Evolutionary conservation across 495 filamentous ascomycete species (phyloP).

Genomic region (Neurospora sp.): DNA sequence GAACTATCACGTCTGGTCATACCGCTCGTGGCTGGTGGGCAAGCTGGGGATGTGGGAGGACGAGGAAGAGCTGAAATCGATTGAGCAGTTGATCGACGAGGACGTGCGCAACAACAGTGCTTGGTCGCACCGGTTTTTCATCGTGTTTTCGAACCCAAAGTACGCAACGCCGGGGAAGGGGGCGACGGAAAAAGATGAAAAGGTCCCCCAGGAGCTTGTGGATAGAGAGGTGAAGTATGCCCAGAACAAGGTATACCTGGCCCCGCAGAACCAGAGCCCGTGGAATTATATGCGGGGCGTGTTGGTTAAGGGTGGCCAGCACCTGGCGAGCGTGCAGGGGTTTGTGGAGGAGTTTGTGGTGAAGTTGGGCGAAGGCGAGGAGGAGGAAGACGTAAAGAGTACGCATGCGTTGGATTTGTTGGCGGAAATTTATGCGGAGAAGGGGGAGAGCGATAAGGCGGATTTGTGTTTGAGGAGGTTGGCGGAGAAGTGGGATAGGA

Average conservation of each 20-base stretch:
- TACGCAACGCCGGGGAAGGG: conserved; percentile 36
- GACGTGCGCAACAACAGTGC: conserved; percentile 94
- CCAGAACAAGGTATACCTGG: conserved; percentile 56
- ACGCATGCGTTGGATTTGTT: conserved; percentile 86
- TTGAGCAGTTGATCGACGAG: conserved; percentile 55
- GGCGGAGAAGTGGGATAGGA: conserved; percentile 79
- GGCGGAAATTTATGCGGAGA: conserved; percentile 67
- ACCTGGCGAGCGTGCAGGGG: conserved; percentile 45
- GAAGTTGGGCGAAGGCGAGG: conserved; percentile 30
- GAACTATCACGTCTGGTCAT: conserved; percentile 98
- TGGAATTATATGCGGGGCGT: conserved; percentile 88
- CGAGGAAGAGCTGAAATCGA: conserved; percentile 51
- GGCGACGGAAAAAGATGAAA: conserved; percentile 33
- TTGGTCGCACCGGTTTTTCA: conserved; percentile 92
- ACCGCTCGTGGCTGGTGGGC: conserved; percentile 83
- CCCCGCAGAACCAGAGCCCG: conserved; percentile 86
- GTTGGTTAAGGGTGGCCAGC: conserved; percentile 50
- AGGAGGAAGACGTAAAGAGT: conserved; percentile 48
- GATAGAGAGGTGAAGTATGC: conserved; percentile 68
- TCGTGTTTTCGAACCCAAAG: conserved; percentile 63
- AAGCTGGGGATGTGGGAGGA: conserved; percentile 57
- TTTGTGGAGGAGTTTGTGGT: conserved; percentile 60
- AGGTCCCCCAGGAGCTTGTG: conserved; percentile 50
- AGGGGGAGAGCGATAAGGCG: conserved; percentile 47
- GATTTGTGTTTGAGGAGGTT: conserved; percentile 59